These are phyloP conservation scores for Metarhizium rileyi DNA, from an alignment of 2,329 filamentous ascomycete genomes.

Conservation along the genomic window DNA sequence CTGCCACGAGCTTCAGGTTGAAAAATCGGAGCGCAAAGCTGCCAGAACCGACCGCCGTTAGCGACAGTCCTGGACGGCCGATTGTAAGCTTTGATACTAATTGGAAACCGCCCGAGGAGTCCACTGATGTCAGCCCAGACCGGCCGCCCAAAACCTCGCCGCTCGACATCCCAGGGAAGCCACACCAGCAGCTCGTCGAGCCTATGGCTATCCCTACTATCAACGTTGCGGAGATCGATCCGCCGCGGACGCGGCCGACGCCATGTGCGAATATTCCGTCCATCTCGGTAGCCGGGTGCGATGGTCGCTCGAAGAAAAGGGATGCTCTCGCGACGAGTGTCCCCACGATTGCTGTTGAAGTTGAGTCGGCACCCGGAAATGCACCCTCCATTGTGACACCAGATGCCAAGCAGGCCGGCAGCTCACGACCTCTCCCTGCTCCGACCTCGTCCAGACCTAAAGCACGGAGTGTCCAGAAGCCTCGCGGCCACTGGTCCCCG, in stretches of 20 bases:
- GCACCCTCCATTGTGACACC: slow-evolving; percentile 39
- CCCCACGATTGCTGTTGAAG: slow-evolving; percentile 40
- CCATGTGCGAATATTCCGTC: slow-evolving; percentile 22
- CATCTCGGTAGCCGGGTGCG: slow-evolving; percentile 24
- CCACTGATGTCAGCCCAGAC: slow-evolving; percentile 55
- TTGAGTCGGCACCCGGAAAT: slow-evolving; percentile 23
- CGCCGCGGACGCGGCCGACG: slow-evolving; percentile 20
- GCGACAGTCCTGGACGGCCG: slow-evolving; percentile 78
- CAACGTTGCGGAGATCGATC: slow-evolving; percentile 40
- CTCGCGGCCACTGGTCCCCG: slow-evolving; percentile 50
- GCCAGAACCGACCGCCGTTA: slow-evolving; percentile 83
- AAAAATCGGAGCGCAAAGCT: slow-evolving; percentile 80
- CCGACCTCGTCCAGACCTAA: slow-evolving; percentile 27
- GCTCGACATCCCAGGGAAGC: slow-evolving; percentile 5
- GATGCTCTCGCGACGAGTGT: slow-evolving; percentile 29
- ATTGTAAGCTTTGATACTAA: slow-evolving; percentile 94
- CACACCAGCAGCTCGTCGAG: slow-evolving; percentile 16
- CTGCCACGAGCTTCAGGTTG: slow-evolving; percentile 81
- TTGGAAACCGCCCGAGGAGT: slow-evolving; percentile 65
- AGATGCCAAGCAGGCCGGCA: slow-evolving; percentile 22
- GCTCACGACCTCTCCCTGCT: slow-evolving; percentile 31
- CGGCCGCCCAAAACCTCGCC: slow-evolving; percentile 19
- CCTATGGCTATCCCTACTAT: slow-evolving; percentile 42
- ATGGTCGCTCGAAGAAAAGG: slow-evolving; percentile 10
- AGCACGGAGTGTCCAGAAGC: slow-evolving; percentile 28